Conservation (phyloP, 768 basidiomycete genomes). For the Suillus occidentalis region DNA sequence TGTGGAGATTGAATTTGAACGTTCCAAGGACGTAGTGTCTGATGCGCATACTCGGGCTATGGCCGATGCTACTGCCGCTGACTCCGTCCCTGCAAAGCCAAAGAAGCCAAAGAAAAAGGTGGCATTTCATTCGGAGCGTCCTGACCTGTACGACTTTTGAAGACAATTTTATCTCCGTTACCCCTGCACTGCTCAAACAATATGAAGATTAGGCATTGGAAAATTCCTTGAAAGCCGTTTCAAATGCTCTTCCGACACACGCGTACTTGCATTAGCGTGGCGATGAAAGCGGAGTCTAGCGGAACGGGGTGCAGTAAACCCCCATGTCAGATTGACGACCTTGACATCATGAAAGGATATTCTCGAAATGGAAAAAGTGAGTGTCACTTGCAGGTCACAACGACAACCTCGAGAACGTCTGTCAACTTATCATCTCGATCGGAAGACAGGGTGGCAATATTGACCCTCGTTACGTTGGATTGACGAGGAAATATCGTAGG, state of each 20-base stretch:
- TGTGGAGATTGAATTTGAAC: conserved; percentile 48
- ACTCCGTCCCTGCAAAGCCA: conserved; percentile 18
- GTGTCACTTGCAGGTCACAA: background rate
- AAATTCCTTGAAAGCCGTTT: background rate
- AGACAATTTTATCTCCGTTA: background rate
- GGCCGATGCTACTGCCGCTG: conserved; percentile 13
- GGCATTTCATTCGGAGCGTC: conserved; percentile 63
- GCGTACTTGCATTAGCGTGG: background rate
- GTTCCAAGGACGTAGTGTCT: conserved; percentile 13
- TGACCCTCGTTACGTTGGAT: background rate
- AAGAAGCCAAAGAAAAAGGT: conserved; percentile 67
- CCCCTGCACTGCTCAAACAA: background rate
- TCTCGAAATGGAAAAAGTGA: background rate
- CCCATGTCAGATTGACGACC: background rate
- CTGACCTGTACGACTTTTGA: conserved; percentile 77
- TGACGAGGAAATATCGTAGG: background rate
- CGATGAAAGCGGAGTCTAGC: background rate
- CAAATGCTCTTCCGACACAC: background rate
- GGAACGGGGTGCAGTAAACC: background rate
- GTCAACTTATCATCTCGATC: background rate
- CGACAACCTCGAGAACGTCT: background rate
- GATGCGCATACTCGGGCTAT: conserved; percentile 9
- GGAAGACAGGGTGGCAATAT: background rate
- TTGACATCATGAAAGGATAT: background rate
- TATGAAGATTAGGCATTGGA: background rate